Percentiles rank a stretch among this genome's conserved stretches.
These are phyloP conservation scores for Teunomyces lycoperdinae DNA, from an alignment of 805 yeast species.

Conservation along the genomic window DNA sequence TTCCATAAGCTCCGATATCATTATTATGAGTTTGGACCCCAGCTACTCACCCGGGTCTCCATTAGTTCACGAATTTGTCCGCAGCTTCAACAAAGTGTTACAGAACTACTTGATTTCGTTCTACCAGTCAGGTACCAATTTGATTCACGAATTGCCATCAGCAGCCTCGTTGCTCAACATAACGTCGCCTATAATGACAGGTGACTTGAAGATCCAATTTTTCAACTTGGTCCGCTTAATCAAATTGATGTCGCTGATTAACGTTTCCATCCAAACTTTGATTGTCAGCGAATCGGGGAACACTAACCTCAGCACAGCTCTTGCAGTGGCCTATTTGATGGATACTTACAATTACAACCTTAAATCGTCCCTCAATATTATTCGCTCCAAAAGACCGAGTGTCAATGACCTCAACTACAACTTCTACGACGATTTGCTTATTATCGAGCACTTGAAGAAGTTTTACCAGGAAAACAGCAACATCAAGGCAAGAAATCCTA, in stretches of 20 bases:
- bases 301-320: conserved; percentile 26
- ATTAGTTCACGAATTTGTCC: conserved; percentile 23
- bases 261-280: conserved; percentile 28
- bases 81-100: conserved; percentile 30
- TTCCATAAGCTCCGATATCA: conserved; percentile 25
- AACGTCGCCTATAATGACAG: conserved; percentile 35
- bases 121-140: conserved; percentile 26
- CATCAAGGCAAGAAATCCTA: conserved; percentile 25
- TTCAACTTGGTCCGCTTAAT: conserved; percentile 36
- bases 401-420: conserved; percentile 25
- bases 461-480: conserved; percentile 31
- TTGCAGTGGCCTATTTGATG: conserved; percentile 38
- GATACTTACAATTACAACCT: conserved; percentile 37
- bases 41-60: conserved; percentile 21
- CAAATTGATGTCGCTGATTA: conserved; percentile 32
- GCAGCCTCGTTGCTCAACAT: conserved; percentile 21
- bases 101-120: conserved; percentile 38
- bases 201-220: conserved; percentile 34
- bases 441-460: conserved; percentile 39
- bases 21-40: conserved; percentile 38
- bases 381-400: conserved; percentile 18
- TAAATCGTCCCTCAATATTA: conserved; percentile 23
- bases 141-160: conserved; percentile 30
- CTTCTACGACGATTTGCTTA: conserved; percentile 38
- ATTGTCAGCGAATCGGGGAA: conserved; percentile 32